Evolutionary conservation across 2,329 filamentous ascomycete genomes (phyloP).

Genomic region (Pseudonectria buxi): DNA sequence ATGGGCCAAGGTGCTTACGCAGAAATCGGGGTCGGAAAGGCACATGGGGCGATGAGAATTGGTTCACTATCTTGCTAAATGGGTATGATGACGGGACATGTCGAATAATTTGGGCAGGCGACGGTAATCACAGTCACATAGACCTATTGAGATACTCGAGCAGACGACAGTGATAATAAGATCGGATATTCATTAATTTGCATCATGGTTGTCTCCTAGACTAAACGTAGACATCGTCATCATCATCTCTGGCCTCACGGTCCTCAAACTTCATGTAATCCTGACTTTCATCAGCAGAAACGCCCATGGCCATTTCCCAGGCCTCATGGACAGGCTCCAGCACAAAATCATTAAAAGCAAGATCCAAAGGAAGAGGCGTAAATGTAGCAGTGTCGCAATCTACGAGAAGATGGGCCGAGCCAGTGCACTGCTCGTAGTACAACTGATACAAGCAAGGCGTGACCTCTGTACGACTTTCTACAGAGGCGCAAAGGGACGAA

Average conservation of each 20-base stretch:
- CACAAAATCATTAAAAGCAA: slow-evolving; percentile 67
- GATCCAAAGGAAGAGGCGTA: slow-evolving; percentile 51
- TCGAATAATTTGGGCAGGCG: too few species aligned
- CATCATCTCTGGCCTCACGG: slow-evolving; percentile 54
- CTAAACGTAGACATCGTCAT: slow-evolving; percentile 48
- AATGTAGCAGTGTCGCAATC: slow-evolving; percentile 48
- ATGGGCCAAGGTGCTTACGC: too few species aligned
- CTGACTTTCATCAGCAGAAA: slow-evolving; percentile 34
- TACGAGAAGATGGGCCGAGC: slow-evolving; percentile 18
- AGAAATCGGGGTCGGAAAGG: neutral
- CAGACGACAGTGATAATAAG: too few species aligned
- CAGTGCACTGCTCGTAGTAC: slow-evolving; percentile 47
- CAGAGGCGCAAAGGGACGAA: slow-evolving; percentile 31
- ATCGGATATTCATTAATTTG: slow-evolving; percentile 2
- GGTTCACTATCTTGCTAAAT: too few species aligned
- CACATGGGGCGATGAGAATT: too few species aligned
- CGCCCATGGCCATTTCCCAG: slow-evolving; percentile 60
- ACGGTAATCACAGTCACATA: too few species aligned
- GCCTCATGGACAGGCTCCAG: slow-evolving; percentile 60
- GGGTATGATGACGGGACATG: too few species aligned
- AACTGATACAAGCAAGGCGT: slow-evolving; percentile 42
- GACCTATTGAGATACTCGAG: too few species aligned
- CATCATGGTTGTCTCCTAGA: slow-evolving; percentile 1
- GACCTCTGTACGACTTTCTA: slow-evolving; percentile 20
- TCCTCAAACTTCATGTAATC: slow-evolving; percentile 76